phyloP scores from a whole-genome alignment of 768 basidiomycete species.

The Fistulinella prunicolor region DNA sequence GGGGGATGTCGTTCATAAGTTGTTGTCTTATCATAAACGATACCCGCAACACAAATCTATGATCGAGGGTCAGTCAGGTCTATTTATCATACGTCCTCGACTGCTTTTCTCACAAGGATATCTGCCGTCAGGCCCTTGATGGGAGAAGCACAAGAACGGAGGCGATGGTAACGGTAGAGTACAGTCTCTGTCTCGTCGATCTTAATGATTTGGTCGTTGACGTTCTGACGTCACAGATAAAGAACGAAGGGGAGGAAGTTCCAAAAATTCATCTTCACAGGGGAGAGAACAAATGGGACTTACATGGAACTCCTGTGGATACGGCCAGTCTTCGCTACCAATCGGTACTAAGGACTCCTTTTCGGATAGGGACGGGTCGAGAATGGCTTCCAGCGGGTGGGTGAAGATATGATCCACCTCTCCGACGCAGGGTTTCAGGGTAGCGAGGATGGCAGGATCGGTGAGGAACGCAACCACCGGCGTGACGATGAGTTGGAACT shows the following conservation, averaged over 20 bases:
- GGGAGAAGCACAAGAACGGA: constrained; percentile 73
- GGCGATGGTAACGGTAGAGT: constrained; percentile 79
- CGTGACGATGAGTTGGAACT: constrained; percentile 67
- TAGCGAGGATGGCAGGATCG: constrained; percentile 45
- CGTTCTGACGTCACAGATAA: constrained; percentile 41
- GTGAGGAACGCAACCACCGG: constrained; percentile 75
- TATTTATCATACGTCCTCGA: background rate
- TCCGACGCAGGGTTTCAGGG: constrained; percentile 51
- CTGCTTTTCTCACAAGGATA: constrained; percentile 57
- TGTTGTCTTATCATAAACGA: constrained; percentile 54
- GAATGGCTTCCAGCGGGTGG: constrained; percentile 70
- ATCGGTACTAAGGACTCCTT: constrained; percentile 48
- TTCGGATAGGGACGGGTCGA: constrained; percentile 52
- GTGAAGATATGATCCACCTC: constrained; percentile 82
- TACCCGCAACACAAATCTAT: constrained; percentile 49
- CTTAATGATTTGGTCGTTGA: constrained; percentile 42
- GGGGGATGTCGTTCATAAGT: constrained; percentile 58
- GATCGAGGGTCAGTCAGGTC: background rate
- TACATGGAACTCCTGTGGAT: constrained; percentile 71
- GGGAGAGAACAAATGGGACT: constrained; percentile 21
- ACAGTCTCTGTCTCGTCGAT: constrained; percentile 47
- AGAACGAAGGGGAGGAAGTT: background rate
- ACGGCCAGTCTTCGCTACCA: constrained; percentile 77
- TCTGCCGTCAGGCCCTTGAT: constrained; percentile 84
- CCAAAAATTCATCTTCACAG: background rate